Evolutionary conservation across 192 early-diverging fungal species (phyloP), one percentile per base, ranked within the genome.

Genomic region (Coemansia sp.): DNA sequence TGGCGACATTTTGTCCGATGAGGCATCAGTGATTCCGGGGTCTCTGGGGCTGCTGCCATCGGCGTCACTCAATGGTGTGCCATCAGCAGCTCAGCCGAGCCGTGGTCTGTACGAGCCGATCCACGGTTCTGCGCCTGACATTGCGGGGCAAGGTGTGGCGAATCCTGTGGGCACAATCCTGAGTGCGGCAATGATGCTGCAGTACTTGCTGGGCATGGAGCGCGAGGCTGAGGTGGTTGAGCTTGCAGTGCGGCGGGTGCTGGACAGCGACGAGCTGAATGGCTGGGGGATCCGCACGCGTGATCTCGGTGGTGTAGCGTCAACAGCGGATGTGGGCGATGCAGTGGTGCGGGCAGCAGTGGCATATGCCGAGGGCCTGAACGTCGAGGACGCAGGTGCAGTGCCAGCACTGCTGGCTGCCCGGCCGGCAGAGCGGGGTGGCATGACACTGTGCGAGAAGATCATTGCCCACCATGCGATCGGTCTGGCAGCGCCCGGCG

Each of bases 91-190:
- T 62, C 73, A 69, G 66, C 85, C 82, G 21, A 88, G 86, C 77
- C 75, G 91, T 54, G 95, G 97, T 60, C 67, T 99, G 53, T 99
- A 97, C 68, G 97, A 99, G 84, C 97, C 97, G n/a, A 98, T 98
- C 71, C 97, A 99, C 80, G 97, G 97, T 47, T 94, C 90, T 25
- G 95, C 97, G 2, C 97, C 97, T 26, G 97, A 99, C 82, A 98
- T 99, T 82, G 95, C 97, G 38, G 97, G 97, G 46, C 87, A 96
- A 82, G 91, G 90, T 44, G 89, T 96, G 65, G 94, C 94, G 49
- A 99, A 99, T 82, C 97, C 97, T 23, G 88, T 99, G 37, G 97
- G 94, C 42, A 98, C 96, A 47, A 99, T 99, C 67, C 90, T 99
- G 60, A 91, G 88, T 69, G 91, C 85, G 31, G 96, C 97, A 22